Percentiles rank a stretch among this genome's conserved stretches.
phyloP scores from a whole-genome alignment of 2,329 filamentous ascomycete species.

The Dothideomycetidae sp. region DNA sequence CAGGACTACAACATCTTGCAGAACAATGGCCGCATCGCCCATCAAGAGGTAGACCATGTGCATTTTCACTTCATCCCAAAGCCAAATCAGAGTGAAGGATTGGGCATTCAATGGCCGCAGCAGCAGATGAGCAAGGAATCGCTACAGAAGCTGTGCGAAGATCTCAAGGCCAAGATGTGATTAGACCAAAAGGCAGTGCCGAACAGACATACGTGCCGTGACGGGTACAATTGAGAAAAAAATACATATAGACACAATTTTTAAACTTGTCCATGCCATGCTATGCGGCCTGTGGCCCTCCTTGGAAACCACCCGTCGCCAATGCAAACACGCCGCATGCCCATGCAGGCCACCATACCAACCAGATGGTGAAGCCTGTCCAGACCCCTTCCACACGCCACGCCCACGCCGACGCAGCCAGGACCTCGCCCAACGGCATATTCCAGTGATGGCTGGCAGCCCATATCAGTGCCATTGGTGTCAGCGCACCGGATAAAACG shows the following conservation, averaged over 20 bases:
- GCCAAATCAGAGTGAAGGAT: conserved; percentile 66
- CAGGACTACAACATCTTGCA: conserved; percentile 86
- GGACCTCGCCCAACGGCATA: conserved; percentile 8
- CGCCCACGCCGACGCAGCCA: conserved; percentile 12
- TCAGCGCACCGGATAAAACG: conserved; percentile 8
- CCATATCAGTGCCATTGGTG: conserved; percentile 11
- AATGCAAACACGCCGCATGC: conserved; percentile 11
- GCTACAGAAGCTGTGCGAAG: conserved; percentile 64
- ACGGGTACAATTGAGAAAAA: too few species aligned
- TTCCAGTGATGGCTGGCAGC: conserved; percentile 7
- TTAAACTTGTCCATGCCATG: not conserved
- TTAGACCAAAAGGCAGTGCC: too few species aligned
- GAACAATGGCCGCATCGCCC: conserved; percentile 85
- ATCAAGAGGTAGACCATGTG: conserved; percentile 87
- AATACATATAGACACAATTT: not conserved
- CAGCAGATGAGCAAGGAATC: conserved; percentile 65
- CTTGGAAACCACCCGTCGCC: conserved; percentile 8
- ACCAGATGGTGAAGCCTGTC: conserved; percentile 12
- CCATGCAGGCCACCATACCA: conserved; percentile 14
- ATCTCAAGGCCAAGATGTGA: conserved; percentile 81
- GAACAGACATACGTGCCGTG: not conserved
- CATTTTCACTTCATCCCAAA: conserved; percentile 98
- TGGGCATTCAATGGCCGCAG: conserved; percentile 68
- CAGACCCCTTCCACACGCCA: conserved; percentile 13
- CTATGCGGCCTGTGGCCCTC: not conserved